A percentile compares a stretch with the other conserved stretches of the same genome.
phyloP scores from a whole-genome alignment of 2,329 filamentous ascomycete genomes.

The Bipolaris victoriae region DNA sequence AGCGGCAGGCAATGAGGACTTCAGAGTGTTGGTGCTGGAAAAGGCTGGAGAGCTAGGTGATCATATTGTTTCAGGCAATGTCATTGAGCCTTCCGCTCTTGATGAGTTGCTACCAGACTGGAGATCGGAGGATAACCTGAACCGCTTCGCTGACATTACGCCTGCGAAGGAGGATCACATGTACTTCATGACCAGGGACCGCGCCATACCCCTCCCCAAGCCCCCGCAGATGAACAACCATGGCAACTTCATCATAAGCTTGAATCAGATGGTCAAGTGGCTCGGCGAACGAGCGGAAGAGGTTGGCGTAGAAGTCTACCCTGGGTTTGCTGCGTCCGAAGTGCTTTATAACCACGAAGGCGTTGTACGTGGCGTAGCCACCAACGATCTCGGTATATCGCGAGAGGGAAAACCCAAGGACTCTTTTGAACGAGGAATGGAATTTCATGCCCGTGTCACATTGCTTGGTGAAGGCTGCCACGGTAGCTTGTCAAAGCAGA shows the following conservation, averaged over 20 bases:
- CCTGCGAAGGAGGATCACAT: constrained; percentile 84
- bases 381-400: constrained; percentile 88
- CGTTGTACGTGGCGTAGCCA: constrained; percentile 90
- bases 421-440: constrained; percentile 94
- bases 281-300: constrained; percentile 96
- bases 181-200: constrained; percentile 87
- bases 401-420: constrained; percentile 86
- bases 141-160: constrained; percentile 85
- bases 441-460: constrained; percentile 91
- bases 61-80: constrained; percentile 94
- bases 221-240: constrained; percentile 98
- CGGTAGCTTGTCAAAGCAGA: constrained; percentile 91
- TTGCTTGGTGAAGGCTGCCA: constrained; percentile 95
- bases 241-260: constrained; percentile 95
- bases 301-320: constrained; percentile 92
- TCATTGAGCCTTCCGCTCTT: constrained; percentile 86
- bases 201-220: constrained; percentile 78
- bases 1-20: constrained; percentile 93
- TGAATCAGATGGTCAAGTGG: constrained; percentile 97
- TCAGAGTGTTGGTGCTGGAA: constrained; percentile 88
- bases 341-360: constrained; percentile 86
- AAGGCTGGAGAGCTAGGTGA: constrained; percentile 95
- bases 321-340: constrained; percentile 93
- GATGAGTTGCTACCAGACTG: constrained; percentile 93
- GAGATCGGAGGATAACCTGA: constrained; percentile 86